Evolutionary conservation across 345 rosid species (phyloP), one percentile per base, ranked within the genome.

Genomic region (Conringia planisiliqua): DNA sequence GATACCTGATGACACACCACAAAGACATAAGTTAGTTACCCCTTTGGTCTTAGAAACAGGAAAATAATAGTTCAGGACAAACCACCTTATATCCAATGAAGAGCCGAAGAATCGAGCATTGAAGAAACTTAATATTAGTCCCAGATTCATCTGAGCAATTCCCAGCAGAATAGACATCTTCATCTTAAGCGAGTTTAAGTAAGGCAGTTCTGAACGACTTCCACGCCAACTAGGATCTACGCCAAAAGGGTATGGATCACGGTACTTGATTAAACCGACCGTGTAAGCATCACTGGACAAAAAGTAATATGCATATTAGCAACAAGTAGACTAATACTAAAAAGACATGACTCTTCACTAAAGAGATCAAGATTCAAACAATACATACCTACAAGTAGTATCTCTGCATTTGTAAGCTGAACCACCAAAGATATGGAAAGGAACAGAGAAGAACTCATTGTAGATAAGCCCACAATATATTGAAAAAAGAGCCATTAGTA

Each of bases 141-240:
- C 98, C 27, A 91, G 72, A 78, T 94, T 94, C 98, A 94, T 94
- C 81, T 94, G 98, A n/a, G 85, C 83, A 70, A 94, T 83, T 59
- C 98, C 98, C 59, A 94, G 77, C 66, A 94, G 82, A 74, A 94
- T 90, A 36, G 98, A 94, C 98, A 94, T 90, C 89, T 94, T 94
- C 97, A 91, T 94, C 82, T 94, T 94, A 39, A 94, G 88, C 67
- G 98, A 94, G 84, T 91, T 94, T 74, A 94, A 61, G 82, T 90
- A 94, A 20, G 98, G 97, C 78, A 94, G 81, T 78, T 94, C 98
- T 27, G 97, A 17, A 66, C 98, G 97, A 82, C 97, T 94, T 80
- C 98, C 98, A 67, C 97, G 97, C 98, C 98, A 94, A 70, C 95
- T 90, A 59, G 98, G 98, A 87, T 94, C 98, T 58, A 94, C 97